Base-by-base conservation (phyloP, 768 basidiomycete genomes). In the Tulasnella calospora region DNA sequence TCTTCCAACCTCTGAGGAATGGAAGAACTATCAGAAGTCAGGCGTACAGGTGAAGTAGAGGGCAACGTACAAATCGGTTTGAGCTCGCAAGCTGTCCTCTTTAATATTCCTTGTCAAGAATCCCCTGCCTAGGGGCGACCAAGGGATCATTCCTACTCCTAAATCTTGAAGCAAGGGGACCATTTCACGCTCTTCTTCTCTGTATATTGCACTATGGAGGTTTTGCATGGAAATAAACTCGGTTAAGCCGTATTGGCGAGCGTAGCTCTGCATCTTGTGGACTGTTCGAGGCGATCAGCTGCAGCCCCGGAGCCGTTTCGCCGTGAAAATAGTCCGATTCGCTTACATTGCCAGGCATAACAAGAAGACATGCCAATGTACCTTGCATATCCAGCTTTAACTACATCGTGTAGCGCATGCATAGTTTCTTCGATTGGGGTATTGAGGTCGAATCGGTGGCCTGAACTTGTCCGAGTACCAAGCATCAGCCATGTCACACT, bases 81-180 rank as follows among this genome's bases (percentile, higher is more conserved):
- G n/a, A 2, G 15, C 61, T 44, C 47, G 40, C 30, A 76, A 15
- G 21, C 33, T 35, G 9, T 33, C 72, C 17, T 69, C 76, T 23
- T 47, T 30, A 19, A 75, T 23, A 33, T 80, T 81, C 17, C 82
- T 76, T 10, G 81, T 80, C 30, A 81, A 72, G 78, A 77, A 81
- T 17, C 82, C 82, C 5, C 80, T 77, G 0, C 79, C 82, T 36
- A 83, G 78, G 3, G 83, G 81, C 4, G 79, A 80, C 81, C 82
- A 84, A 13, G 82, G 82, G 69, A 83, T 83, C 77, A 79, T 19
- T 23, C 82, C 83, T 27, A 81, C 79, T 44, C 83, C 83, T 12
- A 77, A n/a, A 21, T 77, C 73, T 27, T 74, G 73, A 44, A 74
- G 73, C 30, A 74, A 44, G 1, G 80, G 80, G 33, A 80, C 30